Evolutionary conservation across 768 basidiomycete species (phyloP), one percentile per base, ranked within the genome.

Genomic region (Tulasnella sp.): DNA sequence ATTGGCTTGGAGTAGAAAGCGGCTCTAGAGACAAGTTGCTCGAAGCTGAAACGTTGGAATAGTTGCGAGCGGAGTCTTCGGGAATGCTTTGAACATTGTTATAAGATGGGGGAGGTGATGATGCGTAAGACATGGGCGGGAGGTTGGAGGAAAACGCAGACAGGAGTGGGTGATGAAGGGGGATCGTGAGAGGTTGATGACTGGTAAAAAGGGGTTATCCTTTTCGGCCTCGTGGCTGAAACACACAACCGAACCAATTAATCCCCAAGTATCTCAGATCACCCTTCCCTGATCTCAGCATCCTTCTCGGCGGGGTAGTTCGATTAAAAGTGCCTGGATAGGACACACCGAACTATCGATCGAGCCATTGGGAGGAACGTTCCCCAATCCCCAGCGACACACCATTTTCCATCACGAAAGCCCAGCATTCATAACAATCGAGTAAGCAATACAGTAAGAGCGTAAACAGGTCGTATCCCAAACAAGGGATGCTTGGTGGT

Each of bases 191-290:
- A 68, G 62, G 27, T 40, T 10, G 44, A 44, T 68, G 62, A 68
- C 62, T 68, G 24, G 62, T n/a, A 52, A 36, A 68, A 68, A 68
- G 62, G 62, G 62, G 62, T 68, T 19, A 68, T 68, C 62, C 56
- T 16, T 68, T 68, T 40, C 34, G 62, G 27, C 31, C 62, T 36
- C 27, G 62, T 68, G 62, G 34, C 31, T 68, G 31, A 68, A 68
- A 52, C 52, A 52, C 62, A 14, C 7, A 6, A 31, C 8, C 56
- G 27, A 6, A 31, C 8, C 56, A 58, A 58, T 58, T 31, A 58
- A 58, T n/a, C 62, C 62, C 62, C 62, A 34, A 68, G 16, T 68
- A 68, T 68, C 62, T 18, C 62, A 68, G 62, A 68, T 68, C 27
- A 10, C 31, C 62, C 62, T 16, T 36, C 62, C 62, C 62, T 31